Evolutionary conservation across 805 yeast species (phyloP), one percentile per base, ranked within the genome.

Genomic region (Millerozyma acaciae): DNA sequence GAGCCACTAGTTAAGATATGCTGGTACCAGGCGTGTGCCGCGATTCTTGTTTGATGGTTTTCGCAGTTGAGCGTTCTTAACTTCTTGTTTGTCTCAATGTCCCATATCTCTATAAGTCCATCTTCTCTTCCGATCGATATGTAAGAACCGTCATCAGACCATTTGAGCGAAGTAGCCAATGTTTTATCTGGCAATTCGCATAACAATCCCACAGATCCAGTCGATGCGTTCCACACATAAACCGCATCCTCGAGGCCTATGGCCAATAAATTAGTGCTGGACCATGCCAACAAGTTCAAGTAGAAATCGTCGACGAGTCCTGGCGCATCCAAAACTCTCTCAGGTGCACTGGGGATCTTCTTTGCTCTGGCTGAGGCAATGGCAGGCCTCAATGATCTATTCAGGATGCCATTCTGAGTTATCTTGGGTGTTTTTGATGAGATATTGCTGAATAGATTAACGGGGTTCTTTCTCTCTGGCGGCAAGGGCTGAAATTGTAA

Each of bases 311-410:
- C 96, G 15, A 82, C 73, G 37, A 89, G 72, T 0, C 96, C 96
- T 0, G 98, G 98, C 0, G 97, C 98, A 61, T 93, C 98, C 25
- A 93, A 68, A 1, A 93, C 95, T 42, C 95, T 74, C 44, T 86
- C 96, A 1, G 98, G 97, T 21, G 86, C 84, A 0, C 86, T 77
- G 16, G 94, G 86, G 29, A 93, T 72, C 46, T 79, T 80, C 44
- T 95, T 77, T 30, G 85, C 75, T 48, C 88, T 68, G 12, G 84
- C 78, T 22, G 78, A 70, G 4, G 82, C 84, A 17, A 73, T 66
- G 8, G 71, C 61, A 1, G 79, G 72, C 8, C 68, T 60, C 28
- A 63, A 50, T 22, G 63, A 52, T 30, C 58, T 57, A 28, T 46
- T 48, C 51, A 38, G 53, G 14, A 28, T 13, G 16, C 32, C 21